Base-by-base conservation (phyloP, 1,139 yeast species). In the Saccharomyces uvarum region DNA sequence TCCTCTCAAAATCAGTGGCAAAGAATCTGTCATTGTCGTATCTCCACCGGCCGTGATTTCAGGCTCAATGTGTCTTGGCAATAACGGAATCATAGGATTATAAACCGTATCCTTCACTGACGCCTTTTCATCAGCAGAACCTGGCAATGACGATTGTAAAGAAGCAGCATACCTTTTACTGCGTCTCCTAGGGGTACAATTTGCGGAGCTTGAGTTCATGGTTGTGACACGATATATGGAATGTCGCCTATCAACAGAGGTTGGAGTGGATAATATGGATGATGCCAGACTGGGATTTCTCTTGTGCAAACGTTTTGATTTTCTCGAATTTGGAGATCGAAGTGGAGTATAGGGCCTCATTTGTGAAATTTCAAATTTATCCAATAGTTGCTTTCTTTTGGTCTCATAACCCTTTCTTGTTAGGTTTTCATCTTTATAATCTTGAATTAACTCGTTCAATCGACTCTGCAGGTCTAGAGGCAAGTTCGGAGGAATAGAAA, bases 1-100 rank as follows among this genome's bases (percentile, higher is more conserved):
- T 56, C 82, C 83, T 47, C 91, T 76, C 58, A 93, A 74, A 29
- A 90, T 85, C 8, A 84, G 77, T 2, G 95, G 83, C 56, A 93
- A 73, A 56, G 86, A 82, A 53, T 84, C 87, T 55, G 79, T 73
- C 3, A 64, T 63, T 31, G 64, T 69, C 56, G 61, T 65, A 50
- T 64, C 68, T 14, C 31, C 32, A n/a, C 29, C 38, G 2, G 47
- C 33, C 11, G 24, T 38, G 13, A 28, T 50, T 13, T 44, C 52
- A 4, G 49, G 26, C 5, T 24, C 49, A 63, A 60, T 47, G 60
- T 64, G 48, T 59, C 91, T 73, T 1, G 93, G 91, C 57, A 80
- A 77, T 27, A 86, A 68, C 0, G 93, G 91, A 51, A 71, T 75
- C 73, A 70, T 81, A 54, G 73, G 78, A 24, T 72, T 68, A 54